Evolutionary conservation across 345 rosid genomes (phyloP), one percentile per base, ranked within the genome.

Genomic region (Corchorus olitorius): DNA sequence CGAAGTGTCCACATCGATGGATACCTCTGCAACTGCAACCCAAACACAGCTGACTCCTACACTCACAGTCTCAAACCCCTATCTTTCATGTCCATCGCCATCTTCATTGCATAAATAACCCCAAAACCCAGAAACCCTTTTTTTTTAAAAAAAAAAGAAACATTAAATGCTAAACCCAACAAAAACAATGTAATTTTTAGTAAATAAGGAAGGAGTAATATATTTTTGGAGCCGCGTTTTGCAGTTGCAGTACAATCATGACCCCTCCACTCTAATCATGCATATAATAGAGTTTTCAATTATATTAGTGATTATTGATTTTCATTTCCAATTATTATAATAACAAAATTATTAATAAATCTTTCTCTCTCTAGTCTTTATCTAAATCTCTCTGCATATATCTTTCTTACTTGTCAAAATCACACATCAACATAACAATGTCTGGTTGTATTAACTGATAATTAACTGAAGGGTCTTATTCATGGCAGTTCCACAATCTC

Each of bases 1-100:
- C 85, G 96, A 87, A 68, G 86, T 55, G 96, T 91, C 96, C 82
- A 87, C 96, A 83, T 89, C 95, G 64, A 54, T 35, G 62, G 62
- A 20, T 3, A 62, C 49, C 45, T 70, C 84, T 79, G 83, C 65
- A 52, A 45, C 76, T 27, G 27, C 27, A 27, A 27, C 27, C 27
- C 77, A 72, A 77, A 81, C 62, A 8, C 73, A 27, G 35, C 70
- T 63, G 46, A 35, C 11, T 10, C 22, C 46, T 56, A 63, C 48
- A 68, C 76, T 22, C 73, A 59, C 60, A 73, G 72, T 67, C 27
- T 27, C 27, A 27, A 27, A 27, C 27, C 27, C 27, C 9, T 5
- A 8, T 27, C 2, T 17, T 9, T 20, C n/a, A 12, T 45, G 10
- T 45, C 48, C 48, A 45, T 45, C 35, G 9, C 4, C 43, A 41